Conservation (phyloP, 768 basidiomycete species). For the Trametes sanguinea region DNA sequence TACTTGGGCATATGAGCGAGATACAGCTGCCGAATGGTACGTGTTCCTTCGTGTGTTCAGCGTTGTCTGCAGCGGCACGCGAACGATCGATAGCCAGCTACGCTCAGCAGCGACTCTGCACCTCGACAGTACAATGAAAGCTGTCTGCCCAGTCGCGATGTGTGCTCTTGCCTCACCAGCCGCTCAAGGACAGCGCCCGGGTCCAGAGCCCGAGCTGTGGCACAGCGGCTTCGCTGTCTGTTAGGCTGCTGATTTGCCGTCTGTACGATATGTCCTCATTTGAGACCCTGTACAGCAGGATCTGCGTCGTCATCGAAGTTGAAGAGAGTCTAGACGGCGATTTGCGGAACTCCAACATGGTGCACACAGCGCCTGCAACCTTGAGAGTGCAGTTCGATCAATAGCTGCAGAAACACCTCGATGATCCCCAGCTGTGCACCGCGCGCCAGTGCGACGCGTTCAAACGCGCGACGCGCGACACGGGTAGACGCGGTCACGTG, state of each 20-base stretch:
- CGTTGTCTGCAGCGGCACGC: neutral
- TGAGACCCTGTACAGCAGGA: neutral
- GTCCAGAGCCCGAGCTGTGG: neutral
- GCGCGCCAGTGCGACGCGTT: neutral
- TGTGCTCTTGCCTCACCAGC: neutral
- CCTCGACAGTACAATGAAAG: too few relatives aligned
- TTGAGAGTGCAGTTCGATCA: too few relatives aligned
- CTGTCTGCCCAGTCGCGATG: neutral
- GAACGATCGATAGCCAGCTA: neutral
- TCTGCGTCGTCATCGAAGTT: too few relatives aligned
- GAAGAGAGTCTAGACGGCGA: neutral
- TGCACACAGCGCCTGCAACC: too few relatives aligned
- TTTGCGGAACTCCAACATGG: too few relatives aligned
- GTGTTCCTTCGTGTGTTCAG: neutral
- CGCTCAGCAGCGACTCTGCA: neutral
- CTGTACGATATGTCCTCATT: neutral
- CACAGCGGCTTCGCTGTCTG: neutral
- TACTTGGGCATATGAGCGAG: too few relatives aligned
- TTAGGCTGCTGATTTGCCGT: neutral
- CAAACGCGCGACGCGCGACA: neutral
- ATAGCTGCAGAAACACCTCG: too few relatives aligned
- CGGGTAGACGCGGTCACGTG: slow-evolving; percentile 20
- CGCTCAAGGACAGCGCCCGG: neutral
- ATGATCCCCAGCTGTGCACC: too few relatives aligned
- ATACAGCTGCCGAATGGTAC: neutral